Evolutionary conservation across 1,139 yeast species (phyloP), one percentile per base, ranked within the genome.

Genomic region (Candida sanyaensis): DNA sequence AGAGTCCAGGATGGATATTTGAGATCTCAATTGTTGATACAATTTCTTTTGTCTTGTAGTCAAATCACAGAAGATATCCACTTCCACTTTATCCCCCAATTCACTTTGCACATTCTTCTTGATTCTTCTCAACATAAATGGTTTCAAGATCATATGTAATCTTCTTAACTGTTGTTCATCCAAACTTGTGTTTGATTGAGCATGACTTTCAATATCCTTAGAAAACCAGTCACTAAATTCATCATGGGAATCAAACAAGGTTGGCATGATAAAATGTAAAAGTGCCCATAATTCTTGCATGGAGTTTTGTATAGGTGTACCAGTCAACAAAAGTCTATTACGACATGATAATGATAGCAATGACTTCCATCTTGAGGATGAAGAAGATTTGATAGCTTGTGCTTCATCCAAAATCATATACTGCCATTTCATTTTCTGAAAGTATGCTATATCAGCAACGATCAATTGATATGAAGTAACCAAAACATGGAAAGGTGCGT

Each of bases 251-350:
- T 95, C 99, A 66, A 93, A 93, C 53, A 95, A 75, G 12, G 97
- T 88, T 8, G 99, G 99, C 99, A 93, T 95, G 63, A 93, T 95
- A 63, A 93, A 93, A 76, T 93, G 99, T 56, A 93, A 76, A 53
- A 93, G 73, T 0, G 99, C 99, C 99, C 99, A 93, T 57, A 93
- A 77, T 71, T 93, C 99, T 72, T 93, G 99, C 98, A 93, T 93
- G 28, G 96, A 89, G 68, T 93, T 93, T 69, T 93, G 99, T 57
- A 93, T 93, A 3, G 99, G 99, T 0, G 99, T 93, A 74, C 99
- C 99, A 0, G 99, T 93, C 58, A 93, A 78, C 53, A 93, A 76
- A 55, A 93, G 74, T 59, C 99, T 80, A 65, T 93, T 95, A 66
- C 99, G 88, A 69, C 98, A 93, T 57, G 89, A 92, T 67, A 93